Evolutionary conservation across 768 basidiomycete genomes (phyloP).

Genomic region (Pleurotus giganteus): DNA sequence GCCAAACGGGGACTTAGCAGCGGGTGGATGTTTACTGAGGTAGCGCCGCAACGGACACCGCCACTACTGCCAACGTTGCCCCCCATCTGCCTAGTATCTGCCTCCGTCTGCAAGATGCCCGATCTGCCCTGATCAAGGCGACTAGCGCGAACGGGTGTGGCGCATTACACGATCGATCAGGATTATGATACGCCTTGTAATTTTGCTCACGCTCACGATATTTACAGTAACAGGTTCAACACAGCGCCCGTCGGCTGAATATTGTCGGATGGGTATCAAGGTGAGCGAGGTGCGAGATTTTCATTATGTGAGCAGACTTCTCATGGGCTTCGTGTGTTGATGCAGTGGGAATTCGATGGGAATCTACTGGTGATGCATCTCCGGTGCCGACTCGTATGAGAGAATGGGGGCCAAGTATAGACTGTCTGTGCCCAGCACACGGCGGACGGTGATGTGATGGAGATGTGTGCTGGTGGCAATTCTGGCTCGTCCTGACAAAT

Average conservation of each 20-base stretch:
- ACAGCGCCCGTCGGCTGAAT: background rate
- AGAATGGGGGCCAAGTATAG: background rate
- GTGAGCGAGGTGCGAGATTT: background rate
- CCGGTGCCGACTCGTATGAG: background rate
- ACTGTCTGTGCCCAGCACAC: background rate
- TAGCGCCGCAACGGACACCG: background rate
- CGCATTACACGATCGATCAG: background rate
- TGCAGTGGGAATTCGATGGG: background rate
- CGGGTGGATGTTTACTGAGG: background rate
- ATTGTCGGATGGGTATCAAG: background rate
- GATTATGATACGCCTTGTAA: background rate
- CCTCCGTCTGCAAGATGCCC: background rate
- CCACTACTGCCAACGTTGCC: slow-evolving; percentile 1
- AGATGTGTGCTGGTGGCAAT: background rate
- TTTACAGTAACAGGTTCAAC: background rate
- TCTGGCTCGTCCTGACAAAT: background rate
- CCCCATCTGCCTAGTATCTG: too few relatives aligned
- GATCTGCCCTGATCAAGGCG: background rate
- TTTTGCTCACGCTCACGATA: background rate
- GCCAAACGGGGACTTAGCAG: too few relatives aligned
- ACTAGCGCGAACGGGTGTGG: background rate
- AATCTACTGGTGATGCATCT: background rate
- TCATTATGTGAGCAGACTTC: background rate
- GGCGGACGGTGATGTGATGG: slow-evolving; percentile 1
- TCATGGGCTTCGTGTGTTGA: background rate